A percentile compares a stretch with the other conserved stretches of the same genome.
Evolutionary conservation across 2,329 filamentous ascomycete genomes (phyloP).

Genomic region (Lachnellula willkommii): DNA sequence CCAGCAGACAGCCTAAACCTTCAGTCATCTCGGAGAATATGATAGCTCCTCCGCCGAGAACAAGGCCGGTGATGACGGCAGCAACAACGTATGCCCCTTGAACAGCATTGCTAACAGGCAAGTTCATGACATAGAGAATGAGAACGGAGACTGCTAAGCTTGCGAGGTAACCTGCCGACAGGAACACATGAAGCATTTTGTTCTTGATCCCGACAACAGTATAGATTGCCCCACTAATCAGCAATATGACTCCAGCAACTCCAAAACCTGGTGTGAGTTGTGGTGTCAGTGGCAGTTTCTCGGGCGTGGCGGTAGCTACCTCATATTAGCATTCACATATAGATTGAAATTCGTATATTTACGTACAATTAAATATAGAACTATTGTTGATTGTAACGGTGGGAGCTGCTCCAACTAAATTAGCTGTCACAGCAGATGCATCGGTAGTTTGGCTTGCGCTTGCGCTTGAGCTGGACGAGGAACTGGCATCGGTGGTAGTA

Average conservation of each 20-base stretch:
- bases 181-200: constrained; percentile 70
- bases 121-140: constrained; percentile 82
- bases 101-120: constrained; percentile 66
- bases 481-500: constrained; percentile 7
- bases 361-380: constrained; percentile 24
- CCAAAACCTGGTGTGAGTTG: constrained; percentile 74
- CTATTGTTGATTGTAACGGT: constrained; percentile 11
- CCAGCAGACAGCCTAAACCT: constrained; percentile 57
- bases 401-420: constrained; percentile 14
- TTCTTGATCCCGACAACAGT: constrained; percentile 79
- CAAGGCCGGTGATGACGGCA: constrained; percentile 62
- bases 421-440: constrained; percentile 14
- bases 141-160: constrained; percentile 72
- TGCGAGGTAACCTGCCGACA: constrained; percentile 70
- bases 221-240: constrained; percentile 66
- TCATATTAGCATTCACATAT: constrained; percentile 11
- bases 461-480: constrained; percentile 9
- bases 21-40: constrained; percentile 81
- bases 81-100: constrained; percentile 87
- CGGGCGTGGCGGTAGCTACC: constrained; percentile 30
- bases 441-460: constrained; percentile 5
- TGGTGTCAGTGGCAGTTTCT: constrained; percentile 65
- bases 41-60: constrained; percentile 68
- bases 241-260: constrained; percentile 70
- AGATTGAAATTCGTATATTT: neutral